Evolutionary conservation across 805 yeast species (phyloP).

Genomic region (Metahyphopichia silvanorum): DNA sequence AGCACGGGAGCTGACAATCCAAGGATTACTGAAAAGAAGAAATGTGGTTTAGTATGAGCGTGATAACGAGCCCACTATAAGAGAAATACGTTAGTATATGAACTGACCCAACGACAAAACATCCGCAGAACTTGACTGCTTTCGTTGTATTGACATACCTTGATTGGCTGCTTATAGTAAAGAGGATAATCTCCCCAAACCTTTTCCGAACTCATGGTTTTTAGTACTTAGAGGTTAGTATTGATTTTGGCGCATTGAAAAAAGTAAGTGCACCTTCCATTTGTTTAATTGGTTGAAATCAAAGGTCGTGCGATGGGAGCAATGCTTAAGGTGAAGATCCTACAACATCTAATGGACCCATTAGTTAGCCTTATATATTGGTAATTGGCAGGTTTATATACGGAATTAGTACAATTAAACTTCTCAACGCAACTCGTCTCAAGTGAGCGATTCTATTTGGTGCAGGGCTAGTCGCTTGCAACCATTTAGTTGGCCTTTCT

Average conservation of each 20-base stretch:
- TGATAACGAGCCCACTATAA: conserved; percentile 69
- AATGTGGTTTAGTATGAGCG: conserved; percentile 74
- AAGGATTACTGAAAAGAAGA: conserved; percentile 60
- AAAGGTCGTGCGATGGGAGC: not conserved
- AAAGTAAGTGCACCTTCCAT: not conserved
- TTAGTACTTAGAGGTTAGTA: no score
- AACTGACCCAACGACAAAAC: not conserved
- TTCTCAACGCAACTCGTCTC: no score
- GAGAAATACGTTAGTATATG: conserved; percentile 15
- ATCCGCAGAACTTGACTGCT: conserved; percentile 1
- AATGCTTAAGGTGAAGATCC: not conserved
- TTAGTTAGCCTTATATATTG: no score
- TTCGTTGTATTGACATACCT: conserved; percentile 52
- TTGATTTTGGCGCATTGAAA: no score
- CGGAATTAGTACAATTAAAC: no score
- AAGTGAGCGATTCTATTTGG: no score
- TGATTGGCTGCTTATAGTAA: conserved; percentile 59
- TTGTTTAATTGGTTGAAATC: not conserved
- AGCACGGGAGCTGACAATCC: conserved; percentile 69
- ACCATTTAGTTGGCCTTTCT: conserved; percentile 5
- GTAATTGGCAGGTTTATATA: no score
- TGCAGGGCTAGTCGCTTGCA: not conserved
- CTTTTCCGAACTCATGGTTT: no score
- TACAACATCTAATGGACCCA: no score
- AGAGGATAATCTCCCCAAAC: conserved; percentile 52